phyloP scores from a whole-genome alignment of 1,284 basidiomycete species.

The Filobasidium uniguttulatum region DNA sequence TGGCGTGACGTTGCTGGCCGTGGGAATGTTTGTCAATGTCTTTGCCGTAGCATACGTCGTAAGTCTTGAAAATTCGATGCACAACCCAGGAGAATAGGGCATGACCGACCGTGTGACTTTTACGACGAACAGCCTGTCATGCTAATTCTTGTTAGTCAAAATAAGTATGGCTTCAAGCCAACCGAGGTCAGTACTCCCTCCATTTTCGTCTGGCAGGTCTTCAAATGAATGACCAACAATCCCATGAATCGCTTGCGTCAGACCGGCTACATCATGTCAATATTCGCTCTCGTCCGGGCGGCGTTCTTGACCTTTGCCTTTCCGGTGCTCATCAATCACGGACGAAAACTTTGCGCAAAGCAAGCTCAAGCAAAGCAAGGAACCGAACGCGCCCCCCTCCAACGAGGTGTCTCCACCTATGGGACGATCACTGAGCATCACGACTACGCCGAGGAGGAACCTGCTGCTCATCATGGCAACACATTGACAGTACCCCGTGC shows the following conservation, averaged over 20 bases:
- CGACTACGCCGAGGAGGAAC: neutral
- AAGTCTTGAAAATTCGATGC: conserved; percentile 1
- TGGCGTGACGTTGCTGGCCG: conserved; percentile 27
- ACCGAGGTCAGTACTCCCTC: conserved; percentile 20
- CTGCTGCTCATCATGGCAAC: neutral
- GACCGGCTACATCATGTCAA: conserved; percentile 17
- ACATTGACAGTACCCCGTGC: neutral
- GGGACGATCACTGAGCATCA: neutral
- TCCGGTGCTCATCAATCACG: conserved; percentile 27
- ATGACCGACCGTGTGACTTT: neutral
- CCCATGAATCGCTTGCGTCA: neutral
- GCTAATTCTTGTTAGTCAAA: conserved; percentile 30
- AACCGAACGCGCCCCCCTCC: neutral
- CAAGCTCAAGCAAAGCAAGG: neutral
- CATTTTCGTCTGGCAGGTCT: neutral
- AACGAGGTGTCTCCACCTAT: neutral
- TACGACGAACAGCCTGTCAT: conserved; percentile 24
- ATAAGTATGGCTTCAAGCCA: conserved; percentile 27
- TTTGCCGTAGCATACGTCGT: conserved; percentile 31
- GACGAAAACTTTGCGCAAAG: conserved; percentile 19
- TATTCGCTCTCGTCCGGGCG: conserved; percentile 21
- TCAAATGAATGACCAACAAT: neutral
- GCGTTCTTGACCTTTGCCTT: conserved; percentile 31
- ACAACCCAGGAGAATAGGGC: neutral
- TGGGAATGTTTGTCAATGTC: conserved; percentile 30